Base-by-base conservation (phyloP, 768 basidiomycete genomes). In the Mycena floridula region DNA sequence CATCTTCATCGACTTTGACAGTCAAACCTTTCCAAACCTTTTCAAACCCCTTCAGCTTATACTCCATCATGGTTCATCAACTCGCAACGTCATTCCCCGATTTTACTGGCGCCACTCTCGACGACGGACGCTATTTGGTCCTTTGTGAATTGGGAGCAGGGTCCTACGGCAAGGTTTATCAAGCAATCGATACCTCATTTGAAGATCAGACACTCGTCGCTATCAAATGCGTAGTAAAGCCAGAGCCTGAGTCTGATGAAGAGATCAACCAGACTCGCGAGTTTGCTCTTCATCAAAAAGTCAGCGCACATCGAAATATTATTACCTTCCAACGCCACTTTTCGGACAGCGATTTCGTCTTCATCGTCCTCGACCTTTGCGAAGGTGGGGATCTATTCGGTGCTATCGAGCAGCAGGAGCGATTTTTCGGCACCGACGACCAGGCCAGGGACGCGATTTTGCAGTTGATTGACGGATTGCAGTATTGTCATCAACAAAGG, bases 141-240 rank as follows among this genome's bases (percentile, higher is more conserved):
- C 58, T 76, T 48, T 72, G 77, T 47, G 68, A 70, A 42, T 69
- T 92, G 44, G 89, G 85, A 41, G 68, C 77, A 39, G 89, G 89
- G 16, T 79, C 83, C 7, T 89, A 85, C 47, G 85, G 87, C 47
- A 75, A 79, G 39, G 87, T 91, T 51, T 89, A 90, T 63, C 72
- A 76, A 43, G 88, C 85, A 23, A 58, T 81, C 40, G 81, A 86
- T 58, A 57, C 60, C 25, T 67, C 66, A 42, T 62, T 66, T 25
- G 57, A 51, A 16, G 54, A 67, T 35, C 58, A 58, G 42, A 55
- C 59, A 37, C 73, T 70, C 60, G 81, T 76, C 51, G 85, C 88
- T 39, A 74, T 91, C 62, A 92, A 91, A 60, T 89, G 85, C 57
- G 70, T 90, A 40, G 68, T 76, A 54, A 79, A 76, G 53, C 63